Evolutionary conservation across 768 basidiomycete genomes (phyloP).

Genomic region (Agaricus blazei): DNA sequence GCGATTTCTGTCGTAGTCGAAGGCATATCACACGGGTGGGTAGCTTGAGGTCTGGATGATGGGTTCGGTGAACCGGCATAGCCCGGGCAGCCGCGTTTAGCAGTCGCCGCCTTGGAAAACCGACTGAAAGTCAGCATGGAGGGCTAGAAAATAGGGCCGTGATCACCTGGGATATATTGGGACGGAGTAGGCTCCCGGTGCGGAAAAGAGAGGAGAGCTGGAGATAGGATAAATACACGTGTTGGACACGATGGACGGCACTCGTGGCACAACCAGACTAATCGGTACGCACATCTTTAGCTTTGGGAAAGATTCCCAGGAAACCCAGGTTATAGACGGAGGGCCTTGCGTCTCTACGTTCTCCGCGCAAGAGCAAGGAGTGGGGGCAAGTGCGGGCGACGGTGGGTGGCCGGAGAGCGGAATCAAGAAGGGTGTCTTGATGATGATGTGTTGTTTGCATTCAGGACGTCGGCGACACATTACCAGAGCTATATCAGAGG

Average conservation of each 20-base stretch:
- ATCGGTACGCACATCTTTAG: conserved; percentile 28
- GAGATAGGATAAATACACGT: conserved; percentile 35
- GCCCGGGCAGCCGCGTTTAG: conserved; percentile 22
- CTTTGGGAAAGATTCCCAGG: conserved; percentile 24
- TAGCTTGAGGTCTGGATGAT: conserved; percentile 15
- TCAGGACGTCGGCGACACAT: background rate
- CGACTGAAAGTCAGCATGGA: conserved; percentile 12
- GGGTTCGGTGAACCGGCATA: conserved; percentile 26
- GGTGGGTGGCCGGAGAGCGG: conserved; percentile 2
- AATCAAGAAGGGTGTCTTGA: background rate
- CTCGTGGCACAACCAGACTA: conserved; percentile 8
- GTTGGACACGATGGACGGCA: conserved; percentile 33
- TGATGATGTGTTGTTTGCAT: conserved; percentile 1
- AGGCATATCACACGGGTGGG: conserved; percentile 20
- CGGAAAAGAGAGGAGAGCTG: conserved; percentile 37
- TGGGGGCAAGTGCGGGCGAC: background rate
- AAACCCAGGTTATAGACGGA: conserved; percentile 22
- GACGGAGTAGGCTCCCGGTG: conserved; percentile 32
- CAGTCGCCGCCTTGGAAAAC: conserved; percentile 12
- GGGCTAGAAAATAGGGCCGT: conserved; percentile 5
- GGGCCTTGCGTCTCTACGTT: conserved; percentile 7
- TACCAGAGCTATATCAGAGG: background rate
- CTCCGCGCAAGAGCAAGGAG: conserved; percentile 3
- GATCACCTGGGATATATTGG: conserved; percentile 21
- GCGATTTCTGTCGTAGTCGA: conserved; percentile 16